A percentile compares a stretch with the other conserved stretches of the same genome.
Evolutionary conservation across 768 basidiomycete genomes (phyloP).

Genomic region (Pleurotus giganteus): DNA sequence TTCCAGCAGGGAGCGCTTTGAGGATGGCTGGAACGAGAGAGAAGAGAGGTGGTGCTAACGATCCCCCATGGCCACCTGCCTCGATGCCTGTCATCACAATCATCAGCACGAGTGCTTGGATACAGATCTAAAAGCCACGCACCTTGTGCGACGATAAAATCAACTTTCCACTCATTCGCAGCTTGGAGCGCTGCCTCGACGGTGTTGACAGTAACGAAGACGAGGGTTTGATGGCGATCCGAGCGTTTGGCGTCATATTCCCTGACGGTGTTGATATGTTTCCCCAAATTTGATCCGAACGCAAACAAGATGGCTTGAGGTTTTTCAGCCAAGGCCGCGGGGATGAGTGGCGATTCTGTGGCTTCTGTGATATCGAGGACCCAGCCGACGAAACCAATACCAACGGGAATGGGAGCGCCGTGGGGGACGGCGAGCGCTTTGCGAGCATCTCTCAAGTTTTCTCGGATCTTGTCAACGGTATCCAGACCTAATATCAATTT

Average conservation of each 20-base stretch:
- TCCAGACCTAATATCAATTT: constrained; percentile 43
- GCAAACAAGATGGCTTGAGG: constrained; percentile 53
- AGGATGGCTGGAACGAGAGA: constrained; percentile 35
- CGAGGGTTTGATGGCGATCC: constrained; percentile 18
- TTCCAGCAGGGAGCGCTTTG: constrained; percentile 23
- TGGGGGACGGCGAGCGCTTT: constrained; percentile 23
- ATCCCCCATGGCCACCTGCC: constrained; percentile 46
- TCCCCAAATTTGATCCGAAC: constrained; percentile 40
- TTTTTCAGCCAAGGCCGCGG: constrained; percentile 36
- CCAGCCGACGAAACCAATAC: constrained; percentile 58
- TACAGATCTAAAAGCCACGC: not conserved
- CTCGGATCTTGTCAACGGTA: constrained; percentile 26
- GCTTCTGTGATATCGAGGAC: constrained; percentile 41
- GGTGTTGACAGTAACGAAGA: constrained; percentile 46
- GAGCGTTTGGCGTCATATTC: constrained; percentile 30
- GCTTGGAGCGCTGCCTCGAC: constrained; percentile 46
- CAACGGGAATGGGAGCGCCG: constrained; percentile 42
- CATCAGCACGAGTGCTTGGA: not conserved
- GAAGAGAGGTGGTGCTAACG: constrained; percentile 34
- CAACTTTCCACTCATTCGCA: constrained; percentile 42
- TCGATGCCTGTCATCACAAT: constrained; percentile 36
- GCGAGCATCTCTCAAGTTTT: constrained; percentile 31
- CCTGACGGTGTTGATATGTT: constrained; percentile 45
- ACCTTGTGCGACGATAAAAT: constrained; percentile 58
- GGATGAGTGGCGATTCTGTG: constrained; percentile 31